Evolutionary conservation across 1,284 basidiomycete genomes (phyloP), one percentile per base, ranked within the genome.

Genomic region (Rhodotorula glutinis): DNA sequence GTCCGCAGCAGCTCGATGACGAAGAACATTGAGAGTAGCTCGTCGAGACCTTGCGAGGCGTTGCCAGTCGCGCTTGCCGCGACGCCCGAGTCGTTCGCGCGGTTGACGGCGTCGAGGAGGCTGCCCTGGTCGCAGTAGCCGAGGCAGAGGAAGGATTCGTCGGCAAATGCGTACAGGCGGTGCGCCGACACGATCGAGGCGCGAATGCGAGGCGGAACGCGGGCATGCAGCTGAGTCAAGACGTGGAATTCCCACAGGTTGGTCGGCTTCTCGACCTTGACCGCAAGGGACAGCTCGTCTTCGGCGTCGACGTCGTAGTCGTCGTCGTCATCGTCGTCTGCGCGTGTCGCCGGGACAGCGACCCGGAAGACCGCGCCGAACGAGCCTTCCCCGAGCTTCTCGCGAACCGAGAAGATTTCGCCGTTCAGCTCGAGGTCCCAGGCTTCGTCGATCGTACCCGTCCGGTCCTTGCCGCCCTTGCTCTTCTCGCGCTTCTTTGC

Each of bases 11-110:
- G 85, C 79, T 98, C 95, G 75, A 94, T 85, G 40, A 88, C 83
- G 83, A 98, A 98, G 84, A 98, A 99, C 77, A 96, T 86, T 60
- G 92, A 92, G 55, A 98, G 83, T 11, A 96, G 84, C 77, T 99
- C 96, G 75, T 98, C 95, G 33, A 98, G 81, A 1, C 82, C 82
- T 0, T 75, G 70, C 27, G 49, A 21, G 0, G 76, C 69, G 3
- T 75, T 75, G 8, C 77, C 78, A 17, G 76, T 69, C 8, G 72
- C 70, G 0, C 77, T 71, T 10, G 81, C 78, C 0, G 78, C 80
- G 75, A 89, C 88, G 11, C 85, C 89, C 3, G 86, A 84, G 0
- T 84, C 77, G 1, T 81, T 82, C 0, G 92, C 91, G 60, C 87
- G 86, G 80, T 98, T 99, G 75, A 98, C 90, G 38, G 93, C 86